Conservation (phyloP, 768 basidiomycete genomes). For the Phallus indusiatus region DNA sequence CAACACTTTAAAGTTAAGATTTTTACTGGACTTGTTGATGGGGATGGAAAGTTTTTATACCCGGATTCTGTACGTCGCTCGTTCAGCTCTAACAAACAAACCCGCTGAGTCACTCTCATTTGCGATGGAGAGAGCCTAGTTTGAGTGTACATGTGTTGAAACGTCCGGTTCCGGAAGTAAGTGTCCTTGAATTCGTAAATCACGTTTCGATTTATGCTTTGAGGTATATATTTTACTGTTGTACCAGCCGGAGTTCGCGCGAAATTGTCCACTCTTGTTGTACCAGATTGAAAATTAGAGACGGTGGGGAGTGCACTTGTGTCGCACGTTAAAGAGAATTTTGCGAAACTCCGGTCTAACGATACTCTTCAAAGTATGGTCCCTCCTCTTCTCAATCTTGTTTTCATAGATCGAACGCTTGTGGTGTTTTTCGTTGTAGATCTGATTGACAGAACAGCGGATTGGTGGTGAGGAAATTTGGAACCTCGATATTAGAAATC, state of each 20-base stretch:
- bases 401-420: not conserved
- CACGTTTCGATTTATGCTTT: no score
- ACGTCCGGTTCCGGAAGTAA: conserved; percentile 75
- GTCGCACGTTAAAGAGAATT: conserved; percentile 47
- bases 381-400: not conserved
- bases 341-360: conserved; percentile 49
- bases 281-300: conserved; percentile 83
- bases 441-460: conserved; percentile 76
- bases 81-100: conserved; percentile 52
- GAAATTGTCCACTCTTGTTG: conserved; percentile 83
- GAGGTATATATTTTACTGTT: conserved; percentile 79
- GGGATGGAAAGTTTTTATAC: conserved; percentile 52
- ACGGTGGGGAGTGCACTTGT: conserved; percentile 54
- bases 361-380: conserved; percentile 62
- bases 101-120: conserved; percentile 59
- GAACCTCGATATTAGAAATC: conserved; percentile 80
- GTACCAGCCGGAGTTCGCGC: conserved; percentile 82
- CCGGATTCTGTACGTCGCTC: conserved; percentile 69
- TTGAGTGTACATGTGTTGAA: conserved; percentile 78
- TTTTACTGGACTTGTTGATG: conserved; percentile 59
- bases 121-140: conserved; percentile 85
- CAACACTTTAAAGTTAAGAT: conserved; percentile 58
- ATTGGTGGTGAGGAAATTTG: conserved; percentile 94
- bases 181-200: conserved; percentile 30
- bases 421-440: conserved; percentile 28